phyloP scores from a whole-genome alignment of 1,284 basidiomycete species.

The Ceratobasidium sp. region DNA sequence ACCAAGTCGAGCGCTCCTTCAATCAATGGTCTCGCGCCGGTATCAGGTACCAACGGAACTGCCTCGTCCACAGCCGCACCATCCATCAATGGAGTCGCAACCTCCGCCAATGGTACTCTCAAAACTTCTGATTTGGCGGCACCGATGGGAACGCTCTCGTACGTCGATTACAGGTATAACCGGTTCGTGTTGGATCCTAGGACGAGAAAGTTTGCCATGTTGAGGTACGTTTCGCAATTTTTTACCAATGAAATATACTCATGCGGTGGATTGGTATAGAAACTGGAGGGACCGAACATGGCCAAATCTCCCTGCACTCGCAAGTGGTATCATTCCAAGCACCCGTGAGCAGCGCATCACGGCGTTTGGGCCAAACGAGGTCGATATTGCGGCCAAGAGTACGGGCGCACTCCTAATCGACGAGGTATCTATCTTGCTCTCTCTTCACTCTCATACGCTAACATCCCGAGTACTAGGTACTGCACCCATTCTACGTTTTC shows the following conservation, averaged over 20 bases:
- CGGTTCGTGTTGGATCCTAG: slow-evolving; percentile 88
- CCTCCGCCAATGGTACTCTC: slow-evolving; percentile 47
- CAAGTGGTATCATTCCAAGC: slow-evolving; percentile 63
- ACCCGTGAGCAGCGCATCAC: slow-evolving; percentile 69
- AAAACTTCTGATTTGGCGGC: slow-evolving; percentile 42
- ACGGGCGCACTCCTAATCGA: slow-evolving; percentile 84
- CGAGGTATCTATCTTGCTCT: slow-evolving; percentile 65
- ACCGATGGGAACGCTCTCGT: slow-evolving; percentile 57
- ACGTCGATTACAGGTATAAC: slow-evolving; percentile 86
- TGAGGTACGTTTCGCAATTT: slow-evolving; percentile 61
- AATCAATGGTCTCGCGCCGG: slow-evolving; percentile 5
- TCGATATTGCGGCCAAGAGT: slow-evolving; percentile 91
- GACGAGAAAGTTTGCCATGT: slow-evolving; percentile 82
- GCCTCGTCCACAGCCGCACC: background rate
- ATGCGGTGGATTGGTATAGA: slow-evolving; percentile 56
- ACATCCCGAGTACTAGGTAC: slow-evolving; percentile 59
- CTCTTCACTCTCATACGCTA: slow-evolving; percentile 17
- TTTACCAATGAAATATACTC: background rate
- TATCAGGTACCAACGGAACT: background rate
- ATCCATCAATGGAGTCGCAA: slow-evolving; percentile 47
- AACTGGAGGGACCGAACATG: slow-evolving; percentile 92
- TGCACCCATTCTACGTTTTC: slow-evolving; percentile 98
- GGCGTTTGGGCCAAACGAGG: slow-evolving; percentile 87
- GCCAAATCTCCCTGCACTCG: slow-evolving; percentile 67
- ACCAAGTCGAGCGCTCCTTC: slow-evolving; percentile 18